These are phyloP conservation scores for Camelina sativa DNA, from an alignment of 345 rosid species.

Conservation along the genomic window DNA sequence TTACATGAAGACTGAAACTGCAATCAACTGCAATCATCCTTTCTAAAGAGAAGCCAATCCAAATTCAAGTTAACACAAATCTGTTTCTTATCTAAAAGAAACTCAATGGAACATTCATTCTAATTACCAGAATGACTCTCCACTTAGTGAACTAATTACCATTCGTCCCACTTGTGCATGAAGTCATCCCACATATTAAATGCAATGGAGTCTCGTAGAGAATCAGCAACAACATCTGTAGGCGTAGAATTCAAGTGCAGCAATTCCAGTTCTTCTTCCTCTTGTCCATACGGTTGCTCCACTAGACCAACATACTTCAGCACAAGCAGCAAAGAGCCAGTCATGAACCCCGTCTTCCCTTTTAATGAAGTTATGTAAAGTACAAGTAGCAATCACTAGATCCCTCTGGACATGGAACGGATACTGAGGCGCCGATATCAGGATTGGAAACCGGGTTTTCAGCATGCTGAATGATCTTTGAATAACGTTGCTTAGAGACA, in stretches of 20 bases:
- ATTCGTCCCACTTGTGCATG: conserved; percentile 68
- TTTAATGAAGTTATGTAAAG: background rate
- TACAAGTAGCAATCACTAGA: too few species aligned
- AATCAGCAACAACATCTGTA: conserved; percentile 56
- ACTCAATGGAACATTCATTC: background rate
- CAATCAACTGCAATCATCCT: background rate
- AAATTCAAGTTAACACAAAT: background rate
- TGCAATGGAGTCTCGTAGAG: conserved; percentile 62
- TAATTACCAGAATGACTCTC: conserved; percentile 1
- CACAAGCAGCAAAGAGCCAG: conserved; percentile 59
- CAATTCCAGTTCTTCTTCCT: conserved; percentile 62
- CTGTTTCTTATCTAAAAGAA: too few species aligned
- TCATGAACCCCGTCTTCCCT: conserved; percentile 63
- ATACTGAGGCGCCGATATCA: too few species aligned
- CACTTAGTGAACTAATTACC: conserved; percentile 44
- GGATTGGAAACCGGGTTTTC: too few species aligned
- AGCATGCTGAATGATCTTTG: too few species aligned
- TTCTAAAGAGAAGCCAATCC: background rate
- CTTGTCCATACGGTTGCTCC: conserved; percentile 51
- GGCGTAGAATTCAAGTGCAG: conserved; percentile 54
- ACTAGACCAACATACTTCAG: conserved; percentile 42
- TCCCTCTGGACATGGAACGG: too few species aligned
- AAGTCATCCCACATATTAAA: conserved; percentile 79
- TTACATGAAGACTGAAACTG: background rate
- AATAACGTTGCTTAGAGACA: too few species aligned